Conservation (phyloP, 2,329 filamentous ascomycete genomes). For the Sclerotiophoma versabilis region DNA sequence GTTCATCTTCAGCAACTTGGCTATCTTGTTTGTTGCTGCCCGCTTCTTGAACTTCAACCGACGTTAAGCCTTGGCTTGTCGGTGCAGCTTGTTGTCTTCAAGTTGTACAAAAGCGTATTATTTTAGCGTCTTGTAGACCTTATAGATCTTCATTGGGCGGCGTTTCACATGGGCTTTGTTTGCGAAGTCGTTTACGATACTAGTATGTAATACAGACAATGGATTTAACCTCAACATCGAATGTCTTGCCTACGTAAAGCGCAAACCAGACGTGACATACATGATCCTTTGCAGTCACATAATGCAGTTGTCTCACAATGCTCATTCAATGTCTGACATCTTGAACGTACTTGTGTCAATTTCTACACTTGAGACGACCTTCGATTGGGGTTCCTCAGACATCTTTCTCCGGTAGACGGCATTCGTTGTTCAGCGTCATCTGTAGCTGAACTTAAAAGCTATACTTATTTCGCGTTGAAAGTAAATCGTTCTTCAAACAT, state of each 20-base stretch:
- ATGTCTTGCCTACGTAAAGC: background rate
- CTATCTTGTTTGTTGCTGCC: constrained; percentile 66
- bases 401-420: no score
- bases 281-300: background rate
- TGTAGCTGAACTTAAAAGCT: no score
- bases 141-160: constrained; percentile 23
- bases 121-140: constrained; percentile 11
- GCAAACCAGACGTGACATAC: background rate
- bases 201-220: constrained; percentile 3
- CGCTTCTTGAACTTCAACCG: constrained; percentile 58
- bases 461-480: no score
- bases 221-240: background rate
- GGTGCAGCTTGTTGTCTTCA: background rate
- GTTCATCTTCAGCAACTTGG: constrained; percentile 79
- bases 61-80: constrained; percentile 25
- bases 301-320: background rate
- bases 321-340: background rate
- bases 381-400: no score
- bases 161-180: constrained; percentile 5
- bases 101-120: constrained; percentile 5
- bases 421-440: no score
- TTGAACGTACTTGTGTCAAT: no score
- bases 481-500: background rate
- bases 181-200: background rate
- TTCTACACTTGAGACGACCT: no score